Percentiles rank a stretch among this genome's conserved stretches.
Evolutionary conservation across 164 flowering plant species (phyloP).

Genomic region (Aristolochia contorta): DNA sequence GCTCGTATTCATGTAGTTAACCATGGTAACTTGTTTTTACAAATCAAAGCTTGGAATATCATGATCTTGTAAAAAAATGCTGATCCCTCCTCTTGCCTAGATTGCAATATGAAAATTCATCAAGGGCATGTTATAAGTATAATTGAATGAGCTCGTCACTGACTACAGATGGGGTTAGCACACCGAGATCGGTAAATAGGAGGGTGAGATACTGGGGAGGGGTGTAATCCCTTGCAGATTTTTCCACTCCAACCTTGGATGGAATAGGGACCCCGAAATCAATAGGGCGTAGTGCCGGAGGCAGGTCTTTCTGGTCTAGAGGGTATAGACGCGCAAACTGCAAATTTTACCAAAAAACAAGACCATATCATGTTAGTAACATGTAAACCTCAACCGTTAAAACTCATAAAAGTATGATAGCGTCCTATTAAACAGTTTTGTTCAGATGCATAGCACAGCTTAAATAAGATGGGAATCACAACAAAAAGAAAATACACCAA

Average conservation of each 20-base stretch:
- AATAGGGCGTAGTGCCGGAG: conserved; percentile 78
- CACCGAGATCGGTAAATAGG: conserved; percentile 92
- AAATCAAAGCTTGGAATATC: too few relatives aligned
- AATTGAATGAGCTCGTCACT: conserved; percentile 96
- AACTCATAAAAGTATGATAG: too few relatives aligned
- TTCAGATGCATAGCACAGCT: too few relatives aligned
- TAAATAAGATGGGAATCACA: too few relatives aligned
- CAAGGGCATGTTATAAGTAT: conserved; percentile 37
- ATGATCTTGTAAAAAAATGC: too few relatives aligned
- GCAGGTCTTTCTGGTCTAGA: conserved; percentile 87
- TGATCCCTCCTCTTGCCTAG: too few relatives aligned
- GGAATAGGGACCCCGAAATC: conserved; percentile 96
- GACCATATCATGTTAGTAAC: neutral
- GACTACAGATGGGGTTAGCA: conserved; percentile 89
- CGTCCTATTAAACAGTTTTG: too few relatives aligned
- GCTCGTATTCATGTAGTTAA: too few relatives aligned
- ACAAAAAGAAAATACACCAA: too few relatives aligned
- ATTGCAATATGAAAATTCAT: neutral
- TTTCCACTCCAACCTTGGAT: conserved; percentile 82
- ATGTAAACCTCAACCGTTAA: neutral
- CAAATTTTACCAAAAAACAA: conserved; percentile 7
- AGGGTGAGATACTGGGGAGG: conserved; percentile 94
- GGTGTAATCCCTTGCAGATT: conserved; percentile 92
- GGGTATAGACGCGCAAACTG: conserved; percentile 98
- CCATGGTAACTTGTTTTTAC: too few relatives aligned